Base-by-base conservation (phyloP, 2,329 filamentous ascomycete genomes). In the Fusarium brevicatenulatum region DNA sequence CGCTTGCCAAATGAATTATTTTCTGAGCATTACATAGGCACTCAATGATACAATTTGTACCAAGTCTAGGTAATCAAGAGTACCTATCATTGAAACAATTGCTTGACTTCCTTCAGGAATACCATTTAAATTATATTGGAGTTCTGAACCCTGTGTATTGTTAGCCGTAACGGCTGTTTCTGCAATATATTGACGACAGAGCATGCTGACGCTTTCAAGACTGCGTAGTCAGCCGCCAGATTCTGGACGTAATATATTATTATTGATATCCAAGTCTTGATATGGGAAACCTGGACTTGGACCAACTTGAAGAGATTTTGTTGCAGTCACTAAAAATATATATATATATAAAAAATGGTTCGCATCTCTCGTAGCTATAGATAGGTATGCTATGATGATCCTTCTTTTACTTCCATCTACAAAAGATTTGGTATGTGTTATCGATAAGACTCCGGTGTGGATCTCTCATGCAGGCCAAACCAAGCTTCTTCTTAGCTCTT, bases 371-470 rank as follows among this genome's bases (percentile, higher is more conserved):
- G 21, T 37, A 28, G 18, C 23, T 36, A 25, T 25, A 25, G 25
- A 25, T 25, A 25, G 25, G 25, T 25, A 25, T 25, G 25, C 25
- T 25, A 16, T 37, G 4, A 37, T 21, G 6, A 19, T 32, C n/a
- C 47, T 23, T 15, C 34, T 53, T 53, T 46, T 34, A 5, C 8
- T 50, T 34, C 47, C n/a, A 23, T 25, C 12, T 25, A 52, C 30
- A 36, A 52, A 34, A 19, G 18, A 52, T 52, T 25, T 13, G 10
- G 9, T 49, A 8, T 23, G 16, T 50, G 30, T 71, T 71, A 72
- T 72, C 69, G 70, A 72, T 72, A 72, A 72, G 34, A 11, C 18
- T 7, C 18, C 5, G 21, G 21, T 46, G 65, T 72, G 69, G 70
- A 54, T 50, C 69, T 18, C 7, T 36, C 37, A 52, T 60, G 42